phyloP scores from a whole-genome alignment of 345 rosid genomes.

The Syzygium grande region DNA sequence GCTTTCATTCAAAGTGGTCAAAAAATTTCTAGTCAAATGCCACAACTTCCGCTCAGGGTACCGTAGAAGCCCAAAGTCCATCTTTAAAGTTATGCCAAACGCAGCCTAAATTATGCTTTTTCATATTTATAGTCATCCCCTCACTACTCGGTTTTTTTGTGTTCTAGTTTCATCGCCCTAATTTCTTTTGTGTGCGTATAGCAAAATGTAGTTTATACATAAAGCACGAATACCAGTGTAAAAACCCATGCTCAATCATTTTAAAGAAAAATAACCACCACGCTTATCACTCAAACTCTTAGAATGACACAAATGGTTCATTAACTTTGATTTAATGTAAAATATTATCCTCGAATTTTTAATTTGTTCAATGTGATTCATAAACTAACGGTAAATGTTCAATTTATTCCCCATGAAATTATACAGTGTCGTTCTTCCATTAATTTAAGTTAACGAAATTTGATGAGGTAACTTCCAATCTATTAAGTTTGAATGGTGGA shows the following conservation, averaged over 20 bases:
- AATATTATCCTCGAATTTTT: fast-evolving
- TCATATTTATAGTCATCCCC: background rate
- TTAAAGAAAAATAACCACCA: background rate
- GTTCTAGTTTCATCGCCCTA: background rate
- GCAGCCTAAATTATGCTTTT: background rate
- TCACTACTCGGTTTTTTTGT: background rate
- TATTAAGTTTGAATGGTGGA: background rate
- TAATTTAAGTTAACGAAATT: background rate
- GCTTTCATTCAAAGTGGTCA: background rate
- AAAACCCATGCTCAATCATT: background rate
- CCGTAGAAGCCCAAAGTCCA: background rate
- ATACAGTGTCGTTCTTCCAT: background rate
- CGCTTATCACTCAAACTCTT: too few species aligned
- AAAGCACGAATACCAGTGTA: background rate
- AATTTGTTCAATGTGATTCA: too few species aligned
- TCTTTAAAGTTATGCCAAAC: background rate
- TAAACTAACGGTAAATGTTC: background rate
- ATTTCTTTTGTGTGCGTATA: background rate
- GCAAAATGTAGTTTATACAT: background rate
- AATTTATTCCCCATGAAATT: too few species aligned
- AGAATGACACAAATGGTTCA: background rate
- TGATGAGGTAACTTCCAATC: background rate
- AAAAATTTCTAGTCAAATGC: background rate
- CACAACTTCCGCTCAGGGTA: background rate
- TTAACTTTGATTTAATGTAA: too few species aligned